Percentiles rank a stretch among this genome's conserved stretches.
phyloP scores from a whole-genome alignment of 306 rosid species.

The Arachis stenosperma region DNA sequence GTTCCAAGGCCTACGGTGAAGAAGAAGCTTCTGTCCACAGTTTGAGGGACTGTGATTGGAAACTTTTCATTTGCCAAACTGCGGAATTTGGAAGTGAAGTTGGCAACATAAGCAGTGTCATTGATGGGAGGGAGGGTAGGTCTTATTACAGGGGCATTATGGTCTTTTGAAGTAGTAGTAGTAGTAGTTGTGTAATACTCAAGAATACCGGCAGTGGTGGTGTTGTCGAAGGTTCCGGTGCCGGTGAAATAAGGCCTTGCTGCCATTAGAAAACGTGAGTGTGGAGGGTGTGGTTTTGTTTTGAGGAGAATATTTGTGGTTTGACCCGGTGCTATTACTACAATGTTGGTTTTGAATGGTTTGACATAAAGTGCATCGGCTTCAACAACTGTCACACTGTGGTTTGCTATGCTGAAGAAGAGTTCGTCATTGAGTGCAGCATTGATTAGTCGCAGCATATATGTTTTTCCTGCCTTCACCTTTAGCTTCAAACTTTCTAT shows the following conservation, averaged over 20 bases:
- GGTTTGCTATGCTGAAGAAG: constrained; percentile 41
- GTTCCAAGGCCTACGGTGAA: constrained; percentile 46
- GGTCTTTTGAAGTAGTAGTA: neutral
- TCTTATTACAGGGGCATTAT: constrained; percentile 9
- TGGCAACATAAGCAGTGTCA: constrained; percentile 33
- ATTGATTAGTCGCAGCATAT: constrained; percentile 38
- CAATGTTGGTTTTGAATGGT: constrained; percentile 31
- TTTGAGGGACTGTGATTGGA: constrained; percentile 38
- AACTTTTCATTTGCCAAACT: constrained; percentile 31
- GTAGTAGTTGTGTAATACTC: neutral
- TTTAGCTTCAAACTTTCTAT: constrained; percentile 41
- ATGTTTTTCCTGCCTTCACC: constrained; percentile 40
- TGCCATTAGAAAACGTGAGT: constrained; percentile 36
- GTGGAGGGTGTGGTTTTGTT: constrained; percentile 25
- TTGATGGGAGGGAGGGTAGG: constrained; percentile 43
- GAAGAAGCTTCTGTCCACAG: constrained; percentile 36
- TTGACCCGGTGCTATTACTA: constrained; percentile 39
- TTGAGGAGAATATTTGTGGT: constrained; percentile 40
- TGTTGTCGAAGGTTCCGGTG: constrained; percentile 33
- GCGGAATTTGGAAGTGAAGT: constrained; percentile 40
- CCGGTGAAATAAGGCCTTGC: constrained; percentile 42
- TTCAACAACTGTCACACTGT: constrained; percentile 37
- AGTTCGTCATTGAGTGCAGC: constrained; percentile 46
- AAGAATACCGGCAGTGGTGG: constrained; percentile 36
- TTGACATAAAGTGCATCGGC: constrained; percentile 42